Evolutionary conservation across 148 eudicot genomes (phyloP).

Genomic region (Fagopyrum homotropicum): DNA sequence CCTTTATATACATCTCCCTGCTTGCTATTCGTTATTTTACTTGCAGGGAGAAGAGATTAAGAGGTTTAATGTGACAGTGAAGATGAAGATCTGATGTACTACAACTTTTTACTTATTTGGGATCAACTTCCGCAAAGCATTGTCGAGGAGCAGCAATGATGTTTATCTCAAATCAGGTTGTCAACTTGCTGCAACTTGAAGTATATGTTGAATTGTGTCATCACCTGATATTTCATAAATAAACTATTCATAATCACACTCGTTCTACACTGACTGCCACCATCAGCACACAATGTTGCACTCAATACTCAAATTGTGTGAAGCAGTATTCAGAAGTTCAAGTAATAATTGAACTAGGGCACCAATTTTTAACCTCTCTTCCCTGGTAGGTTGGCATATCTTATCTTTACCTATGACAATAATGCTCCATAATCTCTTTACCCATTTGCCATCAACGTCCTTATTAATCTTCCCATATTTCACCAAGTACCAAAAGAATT

Average conservation of each 20-base stretch:
- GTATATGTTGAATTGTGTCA: neutral
- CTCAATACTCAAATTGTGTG: slow-evolving; percentile 5
- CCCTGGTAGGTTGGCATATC: slow-evolving; percentile 11
- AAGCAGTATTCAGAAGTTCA: slow-evolving; percentile 1
- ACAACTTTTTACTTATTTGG: neutral
- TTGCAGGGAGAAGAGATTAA: no score
- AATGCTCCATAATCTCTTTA: neutral
- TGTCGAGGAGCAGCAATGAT: neutral
- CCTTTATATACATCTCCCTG: no score
- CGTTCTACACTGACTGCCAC: neutral
- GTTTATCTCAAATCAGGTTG: neutral
- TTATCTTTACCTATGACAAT: neutral
- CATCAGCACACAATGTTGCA: neutral
- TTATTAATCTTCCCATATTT: neutral
- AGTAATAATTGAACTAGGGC: slow-evolving; percentile 3
- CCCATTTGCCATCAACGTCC: slow-evolving; percentile 1
- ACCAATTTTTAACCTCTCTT: slow-evolving; percentile 7
- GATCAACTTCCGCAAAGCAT: neutral
- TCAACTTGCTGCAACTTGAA: neutral
- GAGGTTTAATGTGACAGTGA: neutral
- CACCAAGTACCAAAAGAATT: neutral
- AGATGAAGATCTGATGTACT: neutral
- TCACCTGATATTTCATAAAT: neutral
- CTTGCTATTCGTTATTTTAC: no score
- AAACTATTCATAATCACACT: slow-evolving; percentile 10